phyloP scores from a whole-genome alignment of 1,284 basidiomycete genomes.

The Cronartium quercuum region DNA sequence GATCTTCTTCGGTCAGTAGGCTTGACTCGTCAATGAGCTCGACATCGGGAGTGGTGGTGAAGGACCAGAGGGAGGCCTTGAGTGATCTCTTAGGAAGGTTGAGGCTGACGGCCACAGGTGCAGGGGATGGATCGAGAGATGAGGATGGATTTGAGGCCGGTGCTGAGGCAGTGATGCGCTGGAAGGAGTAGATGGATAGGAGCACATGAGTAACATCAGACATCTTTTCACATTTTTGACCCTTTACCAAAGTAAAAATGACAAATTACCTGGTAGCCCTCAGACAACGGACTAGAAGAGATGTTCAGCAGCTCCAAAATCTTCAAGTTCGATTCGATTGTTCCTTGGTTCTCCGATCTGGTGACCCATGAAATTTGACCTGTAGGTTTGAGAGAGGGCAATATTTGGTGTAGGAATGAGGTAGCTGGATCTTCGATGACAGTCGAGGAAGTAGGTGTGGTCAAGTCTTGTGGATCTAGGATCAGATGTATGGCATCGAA shows the following conservation, averaged over 20 bases:
- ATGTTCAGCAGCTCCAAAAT: background rate
- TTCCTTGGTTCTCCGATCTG: background rate
- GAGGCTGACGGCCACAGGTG: slow-evolving; percentile 4
- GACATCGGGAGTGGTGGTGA: background rate
- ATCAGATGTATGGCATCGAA: slow-evolving; percentile 33
- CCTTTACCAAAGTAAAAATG: background rate
- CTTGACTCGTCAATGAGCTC: slow-evolving; percentile 64
- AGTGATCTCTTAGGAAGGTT: slow-evolving; percentile 17
- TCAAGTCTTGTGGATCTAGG: slow-evolving; percentile 17
- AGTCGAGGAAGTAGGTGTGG: background rate
- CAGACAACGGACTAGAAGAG: background rate
- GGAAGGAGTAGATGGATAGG: background rate
- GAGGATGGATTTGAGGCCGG: slow-evolving; percentile 4
- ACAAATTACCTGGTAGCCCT: slow-evolving; percentile 6
- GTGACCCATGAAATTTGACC: slow-evolving; percentile 16
- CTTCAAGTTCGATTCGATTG: slow-evolving; percentile 16
- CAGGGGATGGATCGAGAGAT: too few species aligned
- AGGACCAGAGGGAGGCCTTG: slow-evolving; percentile 35
- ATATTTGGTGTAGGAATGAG: background rate
- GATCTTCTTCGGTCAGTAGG: slow-evolving; percentile 67
- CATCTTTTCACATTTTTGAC: background rate
- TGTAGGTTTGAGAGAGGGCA: slow-evolving; percentile 4
- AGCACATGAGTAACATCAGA: background rate
- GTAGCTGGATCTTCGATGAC: background rate
- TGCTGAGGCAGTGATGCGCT: slow-evolving; percentile 17